Percentiles rank a stretch among this genome's conserved stretches.
These are phyloP conservation scores for Apostasia shenzhenica DNA, from an alignment of 106 monocot species.

Conservation along the genomic window DNA sequence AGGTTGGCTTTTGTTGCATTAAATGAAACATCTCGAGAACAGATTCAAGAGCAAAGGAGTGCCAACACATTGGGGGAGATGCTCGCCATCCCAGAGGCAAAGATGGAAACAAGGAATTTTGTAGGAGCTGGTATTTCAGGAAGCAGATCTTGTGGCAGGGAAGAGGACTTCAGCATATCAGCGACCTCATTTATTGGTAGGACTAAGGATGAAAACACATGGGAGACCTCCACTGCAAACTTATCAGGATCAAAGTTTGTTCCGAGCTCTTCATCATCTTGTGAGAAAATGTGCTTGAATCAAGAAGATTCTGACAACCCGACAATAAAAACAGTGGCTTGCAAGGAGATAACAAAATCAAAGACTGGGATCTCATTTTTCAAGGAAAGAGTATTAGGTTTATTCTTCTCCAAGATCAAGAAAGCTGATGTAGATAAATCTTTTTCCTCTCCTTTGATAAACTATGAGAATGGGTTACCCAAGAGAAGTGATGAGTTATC, in stretches of 20 bases:
- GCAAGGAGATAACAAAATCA: slow-evolving; percentile 18
- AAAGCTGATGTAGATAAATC: slow-evolving; percentile 14
- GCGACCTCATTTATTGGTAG: slow-evolving; percentile 11
- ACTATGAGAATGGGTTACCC: not conserved
- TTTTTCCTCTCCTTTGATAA: slow-evolving; percentile 9
- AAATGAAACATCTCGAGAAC: slow-evolving; percentile 23
- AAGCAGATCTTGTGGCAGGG: slow-evolving; percentile 16
- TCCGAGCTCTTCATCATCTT: slow-evolving; percentile 27
- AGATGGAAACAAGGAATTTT: slow-evolving; percentile 12
- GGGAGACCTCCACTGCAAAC: slow-evolving; percentile 4
- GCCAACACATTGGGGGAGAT: slow-evolving; percentile 54
- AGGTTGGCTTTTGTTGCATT: slow-evolving; percentile 41
- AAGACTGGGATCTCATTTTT: slow-evolving; percentile 22
- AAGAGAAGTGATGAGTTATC: slow-evolving; percentile 6
- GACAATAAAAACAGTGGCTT: slow-evolving; percentile 11
- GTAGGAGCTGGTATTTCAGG: slow-evolving; percentile 3
- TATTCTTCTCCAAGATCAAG: slow-evolving; percentile 41
- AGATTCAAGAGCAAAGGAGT: slow-evolving; percentile 19
- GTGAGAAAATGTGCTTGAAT: slow-evolving; percentile 6
- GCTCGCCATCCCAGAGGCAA: slow-evolving; percentile 29
- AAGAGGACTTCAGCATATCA: slow-evolving; percentile 17
- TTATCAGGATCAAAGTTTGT: slow-evolving; percentile 41
- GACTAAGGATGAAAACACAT: slow-evolving; percentile 1
- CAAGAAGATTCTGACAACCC: slow-evolving; percentile 3
- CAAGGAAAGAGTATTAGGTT: slow-evolving; percentile 44